Percentiles rank a stretch among this genome's conserved stretches.
Conservation (phyloP, 768 basidiomycete genomes). For the Amanita fuliginea region DNA sequence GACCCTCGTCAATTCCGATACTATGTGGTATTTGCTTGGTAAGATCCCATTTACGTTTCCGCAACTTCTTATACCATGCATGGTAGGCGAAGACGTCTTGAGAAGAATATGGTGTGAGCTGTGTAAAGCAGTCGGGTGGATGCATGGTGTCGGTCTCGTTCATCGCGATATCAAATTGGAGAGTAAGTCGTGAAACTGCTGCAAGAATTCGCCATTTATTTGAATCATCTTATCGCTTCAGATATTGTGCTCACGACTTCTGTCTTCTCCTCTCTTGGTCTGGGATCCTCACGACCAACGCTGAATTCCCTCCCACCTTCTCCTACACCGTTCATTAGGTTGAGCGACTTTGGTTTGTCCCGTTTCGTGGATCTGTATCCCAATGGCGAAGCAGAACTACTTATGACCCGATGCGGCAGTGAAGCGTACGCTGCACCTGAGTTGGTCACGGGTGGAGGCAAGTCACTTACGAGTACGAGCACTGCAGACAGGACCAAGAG, state of each 20-base stretch:
- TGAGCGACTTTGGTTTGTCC: constrained; percentile 86
- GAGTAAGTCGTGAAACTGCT: constrained; percentile 23
- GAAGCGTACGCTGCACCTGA: constrained; percentile 85
- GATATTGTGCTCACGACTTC: constrained; percentile 65
- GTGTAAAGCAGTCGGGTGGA: constrained; percentile 71
- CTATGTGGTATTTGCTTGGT: constrained; percentile 28
- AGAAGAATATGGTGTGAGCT: constrained; percentile 70
- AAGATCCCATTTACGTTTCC: constrained; percentile 10
- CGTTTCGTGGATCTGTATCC: constrained; percentile 61
- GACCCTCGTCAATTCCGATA: constrained; percentile 54
- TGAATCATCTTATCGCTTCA: constrained; percentile 15
- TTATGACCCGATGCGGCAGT: constrained; percentile 76
- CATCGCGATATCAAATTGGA: constrained; percentile 91
- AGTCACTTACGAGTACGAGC: constrained; percentile 5
- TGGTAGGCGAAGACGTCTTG: constrained; percentile 37
- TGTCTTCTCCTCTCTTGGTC: constrained; percentile 15
- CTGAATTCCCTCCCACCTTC: constrained; percentile 23
- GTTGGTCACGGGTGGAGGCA: constrained; percentile 40
- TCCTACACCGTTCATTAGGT: constrained; percentile 57
- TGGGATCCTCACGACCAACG: constrained; percentile 16
- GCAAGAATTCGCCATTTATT: background rate
- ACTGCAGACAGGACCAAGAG: background rate
- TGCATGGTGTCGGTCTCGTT: constrained; percentile 77
- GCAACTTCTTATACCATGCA: constrained; percentile 5
- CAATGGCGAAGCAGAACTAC: constrained; percentile 26